Base-by-base conservation (phyloP, 148 eudicot genomes). In the Fagopyrum esculentum region DNA sequence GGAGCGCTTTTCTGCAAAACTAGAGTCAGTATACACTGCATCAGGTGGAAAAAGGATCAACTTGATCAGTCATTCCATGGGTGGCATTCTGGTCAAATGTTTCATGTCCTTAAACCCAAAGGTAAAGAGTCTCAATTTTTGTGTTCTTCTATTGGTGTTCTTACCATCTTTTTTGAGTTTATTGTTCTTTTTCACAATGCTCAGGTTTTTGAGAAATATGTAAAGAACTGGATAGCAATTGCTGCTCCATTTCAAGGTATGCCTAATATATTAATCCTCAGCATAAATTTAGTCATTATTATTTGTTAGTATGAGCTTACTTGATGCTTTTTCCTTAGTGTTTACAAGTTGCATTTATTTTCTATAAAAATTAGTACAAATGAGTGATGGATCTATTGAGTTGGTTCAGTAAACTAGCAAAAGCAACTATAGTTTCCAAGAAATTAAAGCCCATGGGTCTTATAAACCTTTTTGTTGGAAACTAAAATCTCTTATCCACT, bases 171-270 rank as follows among this genome's bases (percentile, higher is more conserved):
- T 19, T 9, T 45, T 50, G 49, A 19, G 22, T 46, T 73, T 29
- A 10, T 46, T 63, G 17, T 56, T 69, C 69, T 50, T 12, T 47
- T 22, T 71, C 13, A 46, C 30, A 12, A 17, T 73, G 29, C 82
- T 79, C 81, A 95, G 99, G 86, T 89, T 47, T 95, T 95, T 90
- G 99, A 95, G 86, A 92, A 89, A 77, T 95, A 95, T 83, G 99
- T 95, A 80, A 88, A 90, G 83, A 95, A 82, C 73, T 95, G 99
- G 99, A 90, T 95, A 78, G 97, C 99, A 22, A 95, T 95, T 84
- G 91, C 99, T 54, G 89, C 98, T 71, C 99, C 99, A 66, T 95
- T 95, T 80, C 95, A 75, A 81, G 98, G 98, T 87, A 13, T 43
- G 71, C 35, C 3, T 66, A 85, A 84, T 71, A 8, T 35, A 44